Percentiles rank a stretch among this genome's conserved stretches.
Evolutionary conservation across 1,284 basidiomycete species (phyloP).

Genomic region (Tilletia walkeri): DNA sequence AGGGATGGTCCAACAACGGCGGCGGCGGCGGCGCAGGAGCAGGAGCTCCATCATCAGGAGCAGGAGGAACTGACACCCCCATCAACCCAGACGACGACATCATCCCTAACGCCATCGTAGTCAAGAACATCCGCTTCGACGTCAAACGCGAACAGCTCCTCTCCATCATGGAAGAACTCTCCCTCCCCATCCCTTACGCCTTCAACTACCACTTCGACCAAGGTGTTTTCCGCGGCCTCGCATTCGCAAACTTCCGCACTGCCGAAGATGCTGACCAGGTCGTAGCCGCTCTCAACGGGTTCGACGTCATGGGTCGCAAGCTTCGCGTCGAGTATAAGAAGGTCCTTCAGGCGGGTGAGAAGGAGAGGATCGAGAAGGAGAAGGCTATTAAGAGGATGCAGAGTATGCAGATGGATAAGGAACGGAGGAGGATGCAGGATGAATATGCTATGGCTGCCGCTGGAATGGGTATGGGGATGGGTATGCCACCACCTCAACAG

Average conservation of each 20-base stretch:
- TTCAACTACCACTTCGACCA: conserved; percentile 68
- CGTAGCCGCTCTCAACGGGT: conserved; percentile 86
- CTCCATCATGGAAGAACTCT: conserved; percentile 90
- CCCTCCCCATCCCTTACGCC: conserved; percentile 96
- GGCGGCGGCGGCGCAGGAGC: background rate
- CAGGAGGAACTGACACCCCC: background rate
- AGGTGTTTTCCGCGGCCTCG: conserved; percentile 89
- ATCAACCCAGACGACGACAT: conserved; percentile 76
- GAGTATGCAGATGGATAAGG: conserved; percentile 49
- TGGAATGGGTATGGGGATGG: conserved; percentile 10
- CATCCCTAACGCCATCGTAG: conserved; percentile 98
- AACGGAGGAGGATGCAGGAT: conserved; percentile 41
- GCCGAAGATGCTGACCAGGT: conserved; percentile 88
- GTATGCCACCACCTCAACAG: background rate
- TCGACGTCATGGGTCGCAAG: conserved; percentile 93
- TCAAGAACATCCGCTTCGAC: conserved; percentile 99
- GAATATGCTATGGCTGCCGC: conserved; percentile 28
- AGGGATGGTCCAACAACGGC: background rate
- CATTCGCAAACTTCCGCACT: conserved; percentile 96
- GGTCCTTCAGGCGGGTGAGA: conserved; percentile 96
- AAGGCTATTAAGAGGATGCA: conserved; percentile 98
- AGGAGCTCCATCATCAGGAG: background rate
- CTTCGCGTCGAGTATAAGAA: conserved; percentile 99
- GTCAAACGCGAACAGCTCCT: conserved; percentile 93
- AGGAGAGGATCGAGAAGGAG: conserved; percentile 97